Evolutionary conservation across 2,329 filamentous ascomycete species (phyloP), one percentile per base, ranked within the genome.

Genomic region (Claviceps paspali): DNA sequence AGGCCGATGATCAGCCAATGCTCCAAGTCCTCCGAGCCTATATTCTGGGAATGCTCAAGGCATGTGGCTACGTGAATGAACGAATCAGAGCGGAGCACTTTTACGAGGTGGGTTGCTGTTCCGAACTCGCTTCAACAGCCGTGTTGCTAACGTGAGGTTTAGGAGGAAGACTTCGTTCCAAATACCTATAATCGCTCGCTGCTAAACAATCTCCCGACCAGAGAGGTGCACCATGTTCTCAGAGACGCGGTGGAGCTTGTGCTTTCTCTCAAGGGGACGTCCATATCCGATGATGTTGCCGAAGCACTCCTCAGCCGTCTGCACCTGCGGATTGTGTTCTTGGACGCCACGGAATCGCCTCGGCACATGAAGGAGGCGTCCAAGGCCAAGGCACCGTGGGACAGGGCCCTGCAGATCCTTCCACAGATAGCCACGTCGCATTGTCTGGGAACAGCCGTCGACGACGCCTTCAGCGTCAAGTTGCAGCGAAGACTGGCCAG

Each of bases 151-250:
- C n/a, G n/a, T n/a, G n/a, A n/a, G n/a, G n/a, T 38, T 32, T 23
- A 88, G 79, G 91, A 98, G 60, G 91, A 98, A 58, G 91, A 98
- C 52, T 95, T 98, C 53, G 84, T 92, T 15, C 87, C 85, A 6
- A 86, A 93, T 55, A 82, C 87, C 0, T 96, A 91, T 53, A 81
- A 86, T 47, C 74, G 87, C 27, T 76, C 74, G 10, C 64, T 98
- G 1, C 67, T 96, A 6, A 73, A 76, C 19, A 61, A 68, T 11
- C 67, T 88, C 40, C 63, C 72, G 12, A 57, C 67, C 2, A 60
- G 65, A 5, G 64, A 69, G n/a, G 66, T 85, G 18, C 61, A 67
- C 29, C 56, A 61, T 7, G 54, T 68, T 19, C 56, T 85, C 15
- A 55, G 68, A 18, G 60, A 69, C 24, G 76, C 76, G 4, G 56